phyloP scores from a whole-genome alignment of 306 rosid genomes.

The Lathyrus oleraceus region DNA sequence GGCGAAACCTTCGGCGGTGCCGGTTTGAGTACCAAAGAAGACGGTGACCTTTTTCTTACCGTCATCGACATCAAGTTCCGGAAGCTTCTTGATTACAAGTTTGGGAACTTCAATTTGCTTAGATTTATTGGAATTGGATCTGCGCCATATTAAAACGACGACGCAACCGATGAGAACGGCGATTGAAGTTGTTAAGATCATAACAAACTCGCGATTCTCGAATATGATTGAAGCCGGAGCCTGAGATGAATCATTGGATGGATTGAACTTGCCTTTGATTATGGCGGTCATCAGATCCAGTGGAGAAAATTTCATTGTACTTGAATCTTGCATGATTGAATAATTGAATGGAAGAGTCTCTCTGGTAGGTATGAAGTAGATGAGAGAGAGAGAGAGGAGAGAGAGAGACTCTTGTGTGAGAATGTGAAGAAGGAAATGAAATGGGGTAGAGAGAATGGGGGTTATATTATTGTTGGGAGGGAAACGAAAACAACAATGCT shows the following conservation, averaged over 20 bases:
- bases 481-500: slow-evolving; percentile 19
- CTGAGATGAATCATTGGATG: slow-evolving; percentile 58
- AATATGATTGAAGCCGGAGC: slow-evolving; percentile 52
- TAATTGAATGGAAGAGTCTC: slow-evolving; percentile 22
- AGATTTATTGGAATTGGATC: slow-evolving; percentile 52
- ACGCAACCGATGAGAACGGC: slow-evolving; percentile 87
- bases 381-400: slow-evolving; percentile 36
- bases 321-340: slow-evolving; percentile 59
- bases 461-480: slow-evolving; percentile 38
- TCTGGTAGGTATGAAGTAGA: slow-evolving; percentile 39
- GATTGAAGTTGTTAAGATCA: slow-evolving; percentile 76
- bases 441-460: slow-evolving; percentile 8
- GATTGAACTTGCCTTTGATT: slow-evolving; percentile 70
- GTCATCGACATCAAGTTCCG: slow-evolving; percentile 65
- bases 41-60: slow-evolving; percentile 81
- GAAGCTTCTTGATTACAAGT: slow-evolving; percentile 44
- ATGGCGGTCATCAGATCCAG: slow-evolving; percentile 85
- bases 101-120: slow-evolving; percentile 48
- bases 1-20: slow-evolving; percentile 98
- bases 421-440: background rate
- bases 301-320: slow-evolving; percentile 78
- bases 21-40: slow-evolving; percentile 98
- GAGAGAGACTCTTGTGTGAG: slow-evolving; percentile 7
- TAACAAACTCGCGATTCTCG: slow-evolving; percentile 66
- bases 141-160: slow-evolving; percentile 76